Conservation (phyloP, 345 rosid genomes). For the Lepidium didymum region DNA sequence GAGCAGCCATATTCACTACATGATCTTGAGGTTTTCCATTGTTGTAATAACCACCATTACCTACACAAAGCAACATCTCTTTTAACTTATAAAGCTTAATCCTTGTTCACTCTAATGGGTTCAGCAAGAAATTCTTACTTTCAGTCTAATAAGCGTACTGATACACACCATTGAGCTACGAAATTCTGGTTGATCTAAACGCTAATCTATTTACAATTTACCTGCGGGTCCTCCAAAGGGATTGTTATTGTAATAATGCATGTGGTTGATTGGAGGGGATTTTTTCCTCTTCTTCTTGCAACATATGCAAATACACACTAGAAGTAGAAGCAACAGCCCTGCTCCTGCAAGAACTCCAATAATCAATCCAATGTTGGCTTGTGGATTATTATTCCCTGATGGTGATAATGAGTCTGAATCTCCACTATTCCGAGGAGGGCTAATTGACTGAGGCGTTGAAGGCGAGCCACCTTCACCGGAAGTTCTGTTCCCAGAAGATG, state of each 20-base stretch:
- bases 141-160: not conserved
- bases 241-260: constrained; percentile 25
- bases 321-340: constrained; percentile 27
- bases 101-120: not conserved
- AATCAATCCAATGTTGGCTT: constrained; percentile 11
- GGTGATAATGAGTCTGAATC: not conserved
- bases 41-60: constrained; percentile 30
- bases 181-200: not conserved
- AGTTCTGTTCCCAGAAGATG: constrained; percentile 6
- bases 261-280: constrained; percentile 20
- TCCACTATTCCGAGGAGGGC: constrained; percentile 30
- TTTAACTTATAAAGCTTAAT: constrained; percentile 1
- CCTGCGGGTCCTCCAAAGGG: constrained; percentile 23
- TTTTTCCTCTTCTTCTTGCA: constrained; percentile 31
- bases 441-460: constrained; percentile 17
- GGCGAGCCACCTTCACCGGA: constrained; percentile 12
- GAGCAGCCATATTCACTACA: constrained; percentile 26
- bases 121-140: no score
- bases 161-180: not conserved
- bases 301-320: constrained; percentile 24
- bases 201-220: not conserved
- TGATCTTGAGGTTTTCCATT: constrained; percentile 12
- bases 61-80: constrained; percentile 18
- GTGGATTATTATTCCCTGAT: not conserved
- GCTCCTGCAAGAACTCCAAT: constrained; percentile 37